phyloP scores from a whole-genome alignment of 2,329 filamentous ascomycete species.

The Xylariaceae sp. region DNA sequence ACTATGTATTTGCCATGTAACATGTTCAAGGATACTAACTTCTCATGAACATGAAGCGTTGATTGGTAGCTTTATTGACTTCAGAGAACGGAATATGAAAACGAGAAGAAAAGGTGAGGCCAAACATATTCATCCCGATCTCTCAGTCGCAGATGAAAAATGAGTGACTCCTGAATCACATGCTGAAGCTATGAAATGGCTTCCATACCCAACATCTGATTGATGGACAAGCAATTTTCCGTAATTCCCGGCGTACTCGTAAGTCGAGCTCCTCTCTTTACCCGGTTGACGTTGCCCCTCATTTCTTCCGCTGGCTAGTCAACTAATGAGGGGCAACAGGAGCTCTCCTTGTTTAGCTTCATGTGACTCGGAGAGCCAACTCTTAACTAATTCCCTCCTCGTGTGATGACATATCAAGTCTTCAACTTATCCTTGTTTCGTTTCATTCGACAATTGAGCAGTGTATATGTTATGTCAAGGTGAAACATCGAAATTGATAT shows the following conservation, averaged over 20 bases:
- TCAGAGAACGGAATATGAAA: no score
- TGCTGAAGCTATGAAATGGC: background rate
- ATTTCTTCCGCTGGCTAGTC: slow-evolving; percentile 35
- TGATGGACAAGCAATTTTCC: slow-evolving; percentile 20
- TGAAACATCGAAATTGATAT: background rate
- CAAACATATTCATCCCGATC: no score
- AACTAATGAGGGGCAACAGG: slow-evolving; percentile 18
- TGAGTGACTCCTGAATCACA: background rate
- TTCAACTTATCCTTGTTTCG: background rate
- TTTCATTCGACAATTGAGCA: background rate
- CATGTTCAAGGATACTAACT: no score
- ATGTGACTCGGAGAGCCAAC: slow-evolving; percentile 1
- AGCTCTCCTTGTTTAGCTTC: slow-evolving; percentile 13
- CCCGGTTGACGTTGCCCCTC: slow-evolving; percentile 30
- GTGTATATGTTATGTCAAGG: background rate
- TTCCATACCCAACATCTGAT: slow-evolving; percentile 5
- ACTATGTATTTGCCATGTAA: no score
- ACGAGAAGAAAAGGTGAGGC: no score
- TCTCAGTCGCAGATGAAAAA: background rate
- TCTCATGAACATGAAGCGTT: no score
- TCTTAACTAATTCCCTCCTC: background rate
- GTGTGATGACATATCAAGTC: background rate
- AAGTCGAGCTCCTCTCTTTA: slow-evolving; percentile 7
- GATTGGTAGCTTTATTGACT: no score
- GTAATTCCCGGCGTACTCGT: background rate